Percentiles rank a stretch among this genome's conserved stretches.
phyloP scores from a whole-genome alignment of 768 basidiomycete genomes.

The Phanerochaete sordida region DNA sequence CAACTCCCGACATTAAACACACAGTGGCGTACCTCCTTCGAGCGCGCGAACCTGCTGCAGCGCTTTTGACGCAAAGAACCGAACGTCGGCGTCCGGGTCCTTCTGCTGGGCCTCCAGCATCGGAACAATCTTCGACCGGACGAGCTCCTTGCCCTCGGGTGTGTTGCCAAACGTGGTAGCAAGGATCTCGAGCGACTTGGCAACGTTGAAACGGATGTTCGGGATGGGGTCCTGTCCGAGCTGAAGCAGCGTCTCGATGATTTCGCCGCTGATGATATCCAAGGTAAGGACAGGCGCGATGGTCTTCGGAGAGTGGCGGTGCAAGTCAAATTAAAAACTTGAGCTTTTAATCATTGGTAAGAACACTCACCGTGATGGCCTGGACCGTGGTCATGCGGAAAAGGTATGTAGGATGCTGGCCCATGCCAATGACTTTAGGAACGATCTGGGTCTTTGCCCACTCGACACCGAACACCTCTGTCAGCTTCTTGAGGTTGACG shows the following conservation, averaged over 20 bases:
- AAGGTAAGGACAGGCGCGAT: constrained; percentile 87
- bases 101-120: constrained; percentile 81
- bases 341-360: not conserved
- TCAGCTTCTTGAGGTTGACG: constrained; percentile 92
- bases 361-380: constrained; percentile 81
- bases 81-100: constrained; percentile 93
- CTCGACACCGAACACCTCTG: constrained; percentile 97
- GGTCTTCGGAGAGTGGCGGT: constrained; percentile 56
- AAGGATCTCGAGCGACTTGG: constrained; percentile 90
- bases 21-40: constrained; percentile 33
- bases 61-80: constrained; percentile 87
- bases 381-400: constrained; percentile 99
- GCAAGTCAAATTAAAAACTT: constrained; percentile 1
- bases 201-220: constrained; percentile 99
- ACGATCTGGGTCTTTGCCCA: constrained; percentile 95
- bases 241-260: constrained; percentile 79
- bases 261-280: constrained; percentile 78
- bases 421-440: constrained; percentile 97
- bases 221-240: constrained; percentile 91
- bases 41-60: constrained; percentile 51
- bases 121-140: constrained; percentile 73
- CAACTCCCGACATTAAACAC: not conserved
- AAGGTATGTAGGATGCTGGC: constrained; percentile 92
- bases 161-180: constrained; percentile 62
- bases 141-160: constrained; percentile 71